phyloP scores from a whole-genome alignment of 345 rosid genomes.

The Psidium guajava region DNA sequence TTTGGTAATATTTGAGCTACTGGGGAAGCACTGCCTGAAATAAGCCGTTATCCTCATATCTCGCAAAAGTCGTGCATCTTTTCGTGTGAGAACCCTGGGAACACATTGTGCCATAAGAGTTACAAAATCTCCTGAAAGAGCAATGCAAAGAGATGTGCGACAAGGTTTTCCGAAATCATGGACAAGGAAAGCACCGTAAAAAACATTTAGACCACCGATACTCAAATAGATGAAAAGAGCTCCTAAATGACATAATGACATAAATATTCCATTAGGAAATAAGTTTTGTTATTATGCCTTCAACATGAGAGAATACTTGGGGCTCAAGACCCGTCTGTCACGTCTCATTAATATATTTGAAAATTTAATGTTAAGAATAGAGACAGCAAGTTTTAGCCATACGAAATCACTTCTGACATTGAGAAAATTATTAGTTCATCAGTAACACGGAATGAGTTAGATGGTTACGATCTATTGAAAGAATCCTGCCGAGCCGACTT shows the following conservation, averaged over 20 bases:
- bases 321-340: background rate
- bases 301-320: background rate
- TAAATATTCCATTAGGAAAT: background rate
- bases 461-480: constrained; percentile 66
- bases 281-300: background rate
- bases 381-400: background rate
- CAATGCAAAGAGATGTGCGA: background rate
- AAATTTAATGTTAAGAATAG: background rate
- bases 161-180: background rate
- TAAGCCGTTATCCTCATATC: constrained; percentile 72
- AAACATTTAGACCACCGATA: background rate
- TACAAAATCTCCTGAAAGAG: background rate
- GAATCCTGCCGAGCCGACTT: constrained; percentile 52
- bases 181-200: background rate
- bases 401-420: background rate
- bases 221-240: background rate
- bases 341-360: background rate
- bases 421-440: background rate
- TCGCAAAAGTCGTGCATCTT: constrained; percentile 65
- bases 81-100: constrained; percentile 45
- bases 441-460: background rate
- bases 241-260: background rate
- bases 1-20: constrained; percentile 41
- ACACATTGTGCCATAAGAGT: background rate
- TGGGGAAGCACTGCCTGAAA: constrained; percentile 74